A percentile compares a stretch with the other conserved stretches of the same genome.
These are phyloP conservation scores for Micractinium conductrix DNA, from an alignment of 139 green algal species.

Conservation along the genomic window DNA sequence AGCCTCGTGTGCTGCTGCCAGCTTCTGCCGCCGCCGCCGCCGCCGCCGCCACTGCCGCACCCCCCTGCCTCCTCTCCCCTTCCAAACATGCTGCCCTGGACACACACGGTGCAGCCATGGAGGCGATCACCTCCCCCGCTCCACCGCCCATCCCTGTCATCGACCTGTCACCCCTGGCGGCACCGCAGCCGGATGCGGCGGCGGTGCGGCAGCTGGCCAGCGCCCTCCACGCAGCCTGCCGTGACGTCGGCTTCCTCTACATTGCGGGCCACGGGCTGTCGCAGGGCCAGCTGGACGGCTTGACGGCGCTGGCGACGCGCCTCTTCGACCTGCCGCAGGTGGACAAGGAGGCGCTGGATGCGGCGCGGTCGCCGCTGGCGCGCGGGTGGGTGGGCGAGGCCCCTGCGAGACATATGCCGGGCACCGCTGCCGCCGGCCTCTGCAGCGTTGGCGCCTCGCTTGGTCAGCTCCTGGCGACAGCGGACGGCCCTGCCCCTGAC, in stretches of 20 bases:
- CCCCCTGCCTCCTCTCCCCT: no score
- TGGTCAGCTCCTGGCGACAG: neutral
- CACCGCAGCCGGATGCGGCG: neutral
- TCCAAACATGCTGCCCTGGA: no score
- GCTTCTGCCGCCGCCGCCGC: no score
- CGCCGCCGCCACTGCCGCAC: no score
- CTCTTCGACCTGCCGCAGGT: neutral
- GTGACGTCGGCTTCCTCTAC: neutral
- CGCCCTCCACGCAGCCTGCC: neutral
- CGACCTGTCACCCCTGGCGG: neutral
- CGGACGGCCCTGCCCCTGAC: neutral
- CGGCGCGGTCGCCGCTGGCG: neutral
- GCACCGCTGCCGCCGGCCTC: neutral
- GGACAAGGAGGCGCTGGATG: neutral
- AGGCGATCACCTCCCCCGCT: no score
- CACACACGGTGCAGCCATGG: no score
- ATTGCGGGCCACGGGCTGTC: neutral
- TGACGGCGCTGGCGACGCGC: neutral
- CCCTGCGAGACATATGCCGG: neutral
- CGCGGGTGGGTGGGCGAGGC: neutral
- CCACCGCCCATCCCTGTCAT: neutral
- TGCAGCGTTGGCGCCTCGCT: neutral
- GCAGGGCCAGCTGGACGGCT: neutral
- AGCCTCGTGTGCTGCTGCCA: no score
- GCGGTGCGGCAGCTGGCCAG: neutral